A percentile compares a stretch with the other conserved stretches of the same genome.
phyloP scores from a whole-genome alignment of 2,329 filamentous ascomycete species.

The Ascochyta clinopodiicola region DNA sequence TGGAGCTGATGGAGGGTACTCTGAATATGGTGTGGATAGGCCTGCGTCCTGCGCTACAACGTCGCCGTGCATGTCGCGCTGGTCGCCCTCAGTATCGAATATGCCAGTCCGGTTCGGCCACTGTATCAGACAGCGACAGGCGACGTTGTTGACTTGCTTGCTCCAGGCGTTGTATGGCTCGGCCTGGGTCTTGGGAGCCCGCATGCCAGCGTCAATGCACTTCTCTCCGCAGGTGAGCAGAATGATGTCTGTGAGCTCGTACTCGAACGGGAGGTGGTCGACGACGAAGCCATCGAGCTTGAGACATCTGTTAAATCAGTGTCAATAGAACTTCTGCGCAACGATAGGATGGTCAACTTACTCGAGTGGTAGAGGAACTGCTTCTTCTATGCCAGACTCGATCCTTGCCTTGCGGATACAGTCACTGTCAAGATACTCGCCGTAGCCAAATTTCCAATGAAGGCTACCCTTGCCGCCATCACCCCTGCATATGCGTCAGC shows the following conservation, averaged over 20 bases:
- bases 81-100: constrained; percentile 30
- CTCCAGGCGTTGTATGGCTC: constrained; percentile 25
- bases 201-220: constrained; percentile 39
- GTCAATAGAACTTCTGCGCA: not conserved
- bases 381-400: constrained; percentile 29
- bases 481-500: constrained; percentile 27
- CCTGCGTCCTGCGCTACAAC: constrained; percentile 20
- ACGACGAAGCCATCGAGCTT: constrained; percentile 45
- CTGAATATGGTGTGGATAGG: constrained; percentile 17
- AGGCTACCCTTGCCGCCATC: constrained; percentile 38
- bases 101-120: constrained; percentile 37
- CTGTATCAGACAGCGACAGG: constrained; percentile 29
- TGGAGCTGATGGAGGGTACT: not conserved
- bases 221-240: constrained; percentile 34
- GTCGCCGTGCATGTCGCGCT: constrained; percentile 24
- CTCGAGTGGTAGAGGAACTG: constrained; percentile 30
- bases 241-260: constrained; percentile 31
- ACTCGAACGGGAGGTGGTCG: constrained; percentile 40
- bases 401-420: constrained; percentile 44
- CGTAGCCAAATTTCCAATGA: constrained; percentile 35
- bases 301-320: constrained; percentile 21
- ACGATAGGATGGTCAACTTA: constrained; percentile 1
- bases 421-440: constrained; percentile 44
- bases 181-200: constrained; percentile 28
- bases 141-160: constrained; percentile 23